Percentiles rank a stretch among this genome's conserved stretches.
Evolutionary conservation across 352 stramenopile genomes (phyloP).

Genomic region (Phytopythium aichiense): DNA sequence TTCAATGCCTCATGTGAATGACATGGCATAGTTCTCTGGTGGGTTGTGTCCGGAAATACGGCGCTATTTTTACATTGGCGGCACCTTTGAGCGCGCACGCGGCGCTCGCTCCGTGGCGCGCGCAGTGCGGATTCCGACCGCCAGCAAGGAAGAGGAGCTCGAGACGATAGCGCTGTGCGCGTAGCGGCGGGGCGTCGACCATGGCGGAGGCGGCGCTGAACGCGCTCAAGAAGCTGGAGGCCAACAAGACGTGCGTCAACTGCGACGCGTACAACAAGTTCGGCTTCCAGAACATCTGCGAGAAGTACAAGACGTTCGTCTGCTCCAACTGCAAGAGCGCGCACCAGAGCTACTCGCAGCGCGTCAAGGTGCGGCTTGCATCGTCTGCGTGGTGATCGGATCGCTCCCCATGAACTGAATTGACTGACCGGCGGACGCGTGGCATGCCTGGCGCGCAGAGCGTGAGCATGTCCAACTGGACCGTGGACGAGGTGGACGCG

Average conservation of each 20-base stretch:
- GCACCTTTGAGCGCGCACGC: too few species aligned
- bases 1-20: too few species aligned
- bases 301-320: constrained; percentile 92
- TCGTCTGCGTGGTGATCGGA: too few species aligned
- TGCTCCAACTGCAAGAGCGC: constrained; percentile 94
- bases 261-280: constrained; percentile 87
- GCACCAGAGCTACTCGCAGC: constrained; percentile 92
- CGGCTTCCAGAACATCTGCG: constrained; percentile 91
- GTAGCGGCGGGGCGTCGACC: background rate
- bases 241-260: constrained; percentile 84
- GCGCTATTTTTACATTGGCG: too few species aligned
- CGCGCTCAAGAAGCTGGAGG: constrained; percentile 77
- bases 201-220: constrained; percentile 72
- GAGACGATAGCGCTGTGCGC: background rate
- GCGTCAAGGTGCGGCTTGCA: constrained; percentile 81
- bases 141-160: too few species aligned
- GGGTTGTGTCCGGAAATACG: too few species aligned
- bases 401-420: too few species aligned
- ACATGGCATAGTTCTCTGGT: too few species aligned
- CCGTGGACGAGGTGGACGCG: constrained; percentile 85
- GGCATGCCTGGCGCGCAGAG: constrained; percentile 22
- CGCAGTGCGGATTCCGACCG: too few species aligned
- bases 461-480: constrained; percentile 95
- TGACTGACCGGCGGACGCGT: background rate
- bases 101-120: too few species aligned